Evolutionary conservation across 495 filamentous ascomycete species (phyloP).

Genomic region (Talaromyces proteolyticus): DNA sequence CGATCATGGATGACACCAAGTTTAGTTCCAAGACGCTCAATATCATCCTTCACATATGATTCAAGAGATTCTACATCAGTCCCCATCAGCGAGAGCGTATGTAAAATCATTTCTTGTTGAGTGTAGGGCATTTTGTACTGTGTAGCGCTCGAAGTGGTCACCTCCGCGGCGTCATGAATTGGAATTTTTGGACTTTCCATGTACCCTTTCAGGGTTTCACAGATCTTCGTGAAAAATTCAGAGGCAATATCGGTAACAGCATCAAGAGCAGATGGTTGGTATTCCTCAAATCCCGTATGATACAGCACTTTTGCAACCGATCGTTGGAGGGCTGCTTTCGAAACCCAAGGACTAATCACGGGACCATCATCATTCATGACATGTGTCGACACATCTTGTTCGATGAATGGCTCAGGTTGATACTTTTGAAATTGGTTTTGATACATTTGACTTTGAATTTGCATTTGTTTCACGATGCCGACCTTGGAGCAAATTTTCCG

Average conservation of each 20-base stretch:
- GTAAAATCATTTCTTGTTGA: conserved; percentile 77
- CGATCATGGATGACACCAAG: conserved; percentile 82
- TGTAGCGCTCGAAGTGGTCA: conserved; percentile 10
- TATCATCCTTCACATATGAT: conserved; percentile 85
- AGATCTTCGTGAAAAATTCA: conserved; percentile 83
- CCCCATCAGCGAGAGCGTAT: conserved; percentile 76
- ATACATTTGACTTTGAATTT: conserved; percentile 96
- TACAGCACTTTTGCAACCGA: conserved; percentile 93
- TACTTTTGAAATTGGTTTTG: conserved; percentile 98
- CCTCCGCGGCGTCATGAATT: conserved; percentile 30
- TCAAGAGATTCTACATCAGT: conserved; percentile 78
- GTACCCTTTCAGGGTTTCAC: conserved; percentile 71
- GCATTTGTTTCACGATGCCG: conserved; percentile 98
- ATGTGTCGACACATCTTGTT: conserved; percentile 76
- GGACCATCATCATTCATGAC: conserved; percentile 85
- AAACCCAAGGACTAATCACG: conserved; percentile 73
- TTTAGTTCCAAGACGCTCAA: conserved; percentile 83
- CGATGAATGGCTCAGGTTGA: conserved; percentile 82
- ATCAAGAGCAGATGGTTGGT: conserved; percentile 90
- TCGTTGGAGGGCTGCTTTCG: conserved; percentile 77
- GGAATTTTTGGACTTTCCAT: conserved; percentile 72
- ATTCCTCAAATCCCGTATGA: conserved; percentile 95
- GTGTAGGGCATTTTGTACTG: conserved; percentile 64
- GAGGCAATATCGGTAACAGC: conserved; percentile 83
- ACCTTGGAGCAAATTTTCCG: conserved; percentile 94